These are phyloP conservation scores for Halophytophthora polymorphica DNA, from an alignment of 352 stramenopile species.

Conservation along the genomic window DNA sequence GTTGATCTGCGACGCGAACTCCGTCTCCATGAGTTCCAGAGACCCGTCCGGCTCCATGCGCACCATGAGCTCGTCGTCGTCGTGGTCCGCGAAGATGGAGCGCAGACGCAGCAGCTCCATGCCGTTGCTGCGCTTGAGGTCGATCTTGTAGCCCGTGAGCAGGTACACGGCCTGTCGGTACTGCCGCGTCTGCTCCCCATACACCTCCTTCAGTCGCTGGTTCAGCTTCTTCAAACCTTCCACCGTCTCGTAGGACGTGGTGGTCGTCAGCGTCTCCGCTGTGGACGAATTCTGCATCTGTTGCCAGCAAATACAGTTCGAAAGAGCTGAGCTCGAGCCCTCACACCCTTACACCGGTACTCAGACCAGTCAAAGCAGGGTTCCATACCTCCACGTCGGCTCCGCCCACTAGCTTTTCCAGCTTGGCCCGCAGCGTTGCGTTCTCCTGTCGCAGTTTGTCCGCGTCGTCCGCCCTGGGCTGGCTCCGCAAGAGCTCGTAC, in stretches of 20 bases:
- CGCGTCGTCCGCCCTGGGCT: constrained; percentile 33
- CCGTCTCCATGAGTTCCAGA: constrained; percentile 82
- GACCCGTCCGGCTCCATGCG: constrained; percentile 73
- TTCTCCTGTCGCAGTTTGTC: constrained; percentile 51
- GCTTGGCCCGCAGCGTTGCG: constrained; percentile 41
- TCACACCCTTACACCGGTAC: background rate
- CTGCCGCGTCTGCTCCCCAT: constrained; percentile 85
- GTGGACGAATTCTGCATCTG: constrained; percentile 12
- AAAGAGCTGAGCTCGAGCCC: background rate
- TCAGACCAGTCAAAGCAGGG: background rate
- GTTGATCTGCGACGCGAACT: constrained; percentile 68
- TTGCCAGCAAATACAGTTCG: constrained; percentile 2
- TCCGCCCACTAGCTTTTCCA: constrained; percentile 32
- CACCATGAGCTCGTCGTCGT: constrained; percentile 83
- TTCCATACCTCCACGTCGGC: constrained; percentile 28
- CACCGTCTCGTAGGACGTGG: constrained; percentile 81
- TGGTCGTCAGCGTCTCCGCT: constrained; percentile 56
- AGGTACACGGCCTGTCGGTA: constrained; percentile 89
- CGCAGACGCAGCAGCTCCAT: constrained; percentile 72
- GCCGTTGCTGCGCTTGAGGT: constrained; percentile 79
- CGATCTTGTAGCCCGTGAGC: constrained; percentile 87
- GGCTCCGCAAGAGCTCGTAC: constrained; percentile 53
- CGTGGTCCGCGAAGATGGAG: constrained; percentile 81
- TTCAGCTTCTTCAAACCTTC: constrained; percentile 86
- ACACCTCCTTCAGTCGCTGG: constrained; percentile 86